Evolutionary conservation across 1,284 basidiomycete genomes (phyloP), one percentile per base, ranked within the genome.

Genomic region (Ceratobasidium sp.): DNA sequence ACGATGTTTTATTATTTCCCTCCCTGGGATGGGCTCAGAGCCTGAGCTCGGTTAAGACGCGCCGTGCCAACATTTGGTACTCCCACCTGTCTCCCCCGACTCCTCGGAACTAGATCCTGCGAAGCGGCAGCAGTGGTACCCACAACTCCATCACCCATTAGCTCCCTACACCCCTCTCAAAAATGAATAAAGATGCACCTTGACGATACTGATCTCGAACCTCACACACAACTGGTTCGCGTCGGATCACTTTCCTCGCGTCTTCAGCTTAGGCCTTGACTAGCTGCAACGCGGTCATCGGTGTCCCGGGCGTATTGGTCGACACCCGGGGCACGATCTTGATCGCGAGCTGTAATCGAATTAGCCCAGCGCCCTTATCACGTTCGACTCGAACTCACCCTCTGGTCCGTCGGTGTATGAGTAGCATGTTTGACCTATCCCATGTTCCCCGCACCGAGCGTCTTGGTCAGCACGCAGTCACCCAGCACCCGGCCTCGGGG

Each of bases 371-470:
- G 53, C 40, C 49, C 49, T 1, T 23, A 13, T n/a, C 10, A 28
- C 1, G n/a, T n/a, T n/a, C n/a, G n/a, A 3, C 5, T 5, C 7
- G 4, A 23, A 86, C 91, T 83, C 81, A 97, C 97, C 91, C 97
- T 98, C 87, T 98, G 96, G 56, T 95, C 95, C 1, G 95, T 95
- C 81, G 92, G 84, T 81, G 94, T 95, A 84, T 97, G 96, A 58
- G 94, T 93, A 6, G 96, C 97, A 23, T 99, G 91, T 89, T 99
- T 99, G 83, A 99, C 98, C 85, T 99, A 99, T 81, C 97, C 98
- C 97, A 99, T 99, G 85, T 95, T 97, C 53, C 98, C 97, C 55
- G 97, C 97, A 67, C 97, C 97, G 49, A 99, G 90, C 2, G 97
- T 99, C 90, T 99, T 99, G 83, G 95, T 95, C 80, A 99, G 90